These are phyloP conservation scores for Paecilomyces niveus DNA, from an alignment of 2,329 filamentous ascomycete species.

Conservation along the genomic window DNA sequence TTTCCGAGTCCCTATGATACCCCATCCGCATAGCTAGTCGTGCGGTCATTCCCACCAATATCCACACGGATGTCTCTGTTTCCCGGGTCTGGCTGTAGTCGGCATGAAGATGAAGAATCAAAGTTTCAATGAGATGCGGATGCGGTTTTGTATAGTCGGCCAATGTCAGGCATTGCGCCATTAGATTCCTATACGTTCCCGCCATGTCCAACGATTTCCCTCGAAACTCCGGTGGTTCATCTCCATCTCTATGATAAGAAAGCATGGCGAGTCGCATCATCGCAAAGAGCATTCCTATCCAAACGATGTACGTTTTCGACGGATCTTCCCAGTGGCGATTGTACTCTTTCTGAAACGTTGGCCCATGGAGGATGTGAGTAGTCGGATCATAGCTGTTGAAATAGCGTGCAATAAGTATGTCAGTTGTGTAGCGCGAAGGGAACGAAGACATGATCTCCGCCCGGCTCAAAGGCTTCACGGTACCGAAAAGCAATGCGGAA, in stretches of 20 bases:
- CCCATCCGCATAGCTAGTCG: constrained; percentile 61
- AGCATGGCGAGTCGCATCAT: constrained; percentile 60
- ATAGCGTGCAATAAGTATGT: constrained; percentile 78
- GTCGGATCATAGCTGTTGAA: constrained; percentile 73
- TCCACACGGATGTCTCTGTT: constrained; percentile 53
- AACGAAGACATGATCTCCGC: constrained; percentile 72
- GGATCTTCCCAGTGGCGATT: constrained; percentile 57
- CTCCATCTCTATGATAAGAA: constrained; percentile 54
- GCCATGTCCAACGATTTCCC: constrained; percentile 47
- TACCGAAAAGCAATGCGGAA: constrained; percentile 72
- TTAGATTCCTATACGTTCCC: constrained; percentile 43
- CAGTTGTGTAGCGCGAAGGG: constrained; percentile 73
- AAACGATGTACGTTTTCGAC: constrained; percentile 50
- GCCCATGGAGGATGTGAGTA: constrained; percentile 67
- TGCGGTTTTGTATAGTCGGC: constrained; percentile 60
- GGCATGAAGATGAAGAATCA: constrained; percentile 55
- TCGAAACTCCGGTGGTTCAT: constrained; percentile 57
- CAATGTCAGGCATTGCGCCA: constrained; percentile 56
- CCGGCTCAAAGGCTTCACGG: constrained; percentile 61
- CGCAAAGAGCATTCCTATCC: constrained; percentile 56
- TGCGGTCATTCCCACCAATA: constrained; percentile 54
- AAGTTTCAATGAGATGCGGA: constrained; percentile 53
- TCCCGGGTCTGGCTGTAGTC: constrained; percentile 55
- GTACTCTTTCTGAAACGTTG: constrained; percentile 73
- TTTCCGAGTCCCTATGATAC: constrained; percentile 55